phyloP scores from a whole-genome alignment of 2,329 filamentous ascomycete genomes.

The Botrytis galanthina region DNA sequence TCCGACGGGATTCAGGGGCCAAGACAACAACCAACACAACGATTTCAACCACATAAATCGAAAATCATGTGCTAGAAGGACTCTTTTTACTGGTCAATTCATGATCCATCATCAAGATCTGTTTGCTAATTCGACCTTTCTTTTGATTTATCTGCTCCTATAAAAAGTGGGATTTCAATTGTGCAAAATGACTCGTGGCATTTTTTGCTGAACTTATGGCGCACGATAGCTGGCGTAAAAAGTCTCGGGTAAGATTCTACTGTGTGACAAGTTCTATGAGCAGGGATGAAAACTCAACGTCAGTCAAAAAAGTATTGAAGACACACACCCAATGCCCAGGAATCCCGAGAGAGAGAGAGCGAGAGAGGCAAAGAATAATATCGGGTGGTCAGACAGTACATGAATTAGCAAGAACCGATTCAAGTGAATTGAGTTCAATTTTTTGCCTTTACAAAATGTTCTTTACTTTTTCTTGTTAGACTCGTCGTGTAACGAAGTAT shows the following conservation, averaged over 20 bases:
- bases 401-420: neutral
- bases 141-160: neutral
- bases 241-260: slow-evolving; percentile 9
- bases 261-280: neutral
- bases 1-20: neutral
- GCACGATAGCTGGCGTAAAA: neutral
- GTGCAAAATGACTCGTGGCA: slow-evolving; percentile 17
- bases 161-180: slow-evolving; percentile 8
- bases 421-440: neutral
- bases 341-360: neutral
- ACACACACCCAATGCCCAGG: neutral
- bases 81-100: neutral
- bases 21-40: neutral
- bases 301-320: neutral
- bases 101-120: neutral
- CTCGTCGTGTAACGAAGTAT: neutral
- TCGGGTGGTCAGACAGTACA: neutral
- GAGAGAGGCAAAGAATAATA: neutral
- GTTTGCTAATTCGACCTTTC: neutral
- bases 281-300: slow-evolving; percentile 10
- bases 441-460: neutral
- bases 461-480: neutral
- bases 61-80: neutral
- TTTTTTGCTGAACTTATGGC: slow-evolving; percentile 2
- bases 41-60: neutral